A percentile compares a stretch with the other conserved stretches of the same genome.
These are phyloP conservation scores for Dictyophora rubrovolvata DNA, from an alignment of 768 basidiomycete genomes.

Conservation along the genomic window DNA sequence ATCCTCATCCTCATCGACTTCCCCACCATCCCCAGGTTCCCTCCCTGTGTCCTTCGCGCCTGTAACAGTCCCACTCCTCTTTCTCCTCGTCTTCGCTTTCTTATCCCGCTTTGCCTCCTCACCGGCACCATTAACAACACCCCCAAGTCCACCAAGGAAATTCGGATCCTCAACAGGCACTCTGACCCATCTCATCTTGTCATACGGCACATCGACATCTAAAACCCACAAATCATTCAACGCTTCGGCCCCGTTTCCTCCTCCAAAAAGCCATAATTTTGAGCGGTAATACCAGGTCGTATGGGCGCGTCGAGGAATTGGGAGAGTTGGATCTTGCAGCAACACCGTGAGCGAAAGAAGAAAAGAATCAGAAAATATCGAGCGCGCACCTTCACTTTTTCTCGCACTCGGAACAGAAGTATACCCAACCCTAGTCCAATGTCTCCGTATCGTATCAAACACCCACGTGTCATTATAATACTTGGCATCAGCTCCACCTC, in stretches of 20 bases:
- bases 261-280: slow-evolving; percentile 81
- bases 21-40: slow-evolving; percentile 14
- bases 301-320: slow-evolving; percentile 77
- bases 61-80: background rate
- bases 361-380: background rate
- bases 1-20: background rate
- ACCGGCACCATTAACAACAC: background rate
- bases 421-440: slow-evolving; percentile 38
- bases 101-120: background rate
- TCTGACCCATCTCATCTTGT: slow-evolving; percentile 47
- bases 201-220: slow-evolving; percentile 42
- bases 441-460: slow-evolving; percentile 65
- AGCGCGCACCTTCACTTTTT: background rate
- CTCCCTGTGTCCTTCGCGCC: background rate
- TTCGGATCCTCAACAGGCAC: slow-evolving; percentile 31
- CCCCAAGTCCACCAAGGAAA: slow-evolving; percentile 24
- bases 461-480: slow-evolving; percentile 82
- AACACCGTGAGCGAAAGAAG: background rate
- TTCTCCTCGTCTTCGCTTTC: background rate
- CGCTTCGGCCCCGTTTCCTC: slow-evolving; percentile 88
- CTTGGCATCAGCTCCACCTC: slow-evolving; percentile 72
- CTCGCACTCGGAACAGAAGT: background rate
- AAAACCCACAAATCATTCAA: slow-evolving; percentile 86
- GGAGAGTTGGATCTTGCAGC: slow-evolving; percentile 9
- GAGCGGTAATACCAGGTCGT: slow-evolving; percentile 64